phyloP scores from a whole-genome alignment of 2,329 filamentous ascomycete species.

The Ilyonectria sp. region DNA sequence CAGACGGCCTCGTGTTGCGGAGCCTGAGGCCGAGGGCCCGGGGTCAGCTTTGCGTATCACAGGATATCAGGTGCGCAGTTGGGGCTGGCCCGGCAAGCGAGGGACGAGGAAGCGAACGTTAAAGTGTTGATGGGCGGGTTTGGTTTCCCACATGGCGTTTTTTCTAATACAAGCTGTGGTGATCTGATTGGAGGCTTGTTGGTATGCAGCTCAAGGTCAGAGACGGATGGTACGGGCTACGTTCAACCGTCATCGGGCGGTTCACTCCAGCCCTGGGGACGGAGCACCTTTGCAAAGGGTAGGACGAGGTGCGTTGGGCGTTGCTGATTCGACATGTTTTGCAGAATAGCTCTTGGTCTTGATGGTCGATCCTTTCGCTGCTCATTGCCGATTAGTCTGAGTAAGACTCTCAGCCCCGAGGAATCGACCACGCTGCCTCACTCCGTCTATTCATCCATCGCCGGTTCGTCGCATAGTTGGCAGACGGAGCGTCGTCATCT shows the following conservation, averaged over 20 bases:
- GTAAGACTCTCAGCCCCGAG: conserved; percentile 1
- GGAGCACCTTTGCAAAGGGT: not conserved
- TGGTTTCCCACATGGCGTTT: not conserved
- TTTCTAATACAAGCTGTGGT: not conserved
- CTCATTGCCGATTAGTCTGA: not conserved
- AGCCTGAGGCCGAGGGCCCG: not conserved
- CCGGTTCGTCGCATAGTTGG: not conserved
- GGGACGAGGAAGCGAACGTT: not conserved
- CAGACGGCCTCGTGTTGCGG: not conserved
- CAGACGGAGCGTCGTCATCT: not conserved
- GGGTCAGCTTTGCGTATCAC: not conserved
- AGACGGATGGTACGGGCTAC: not conserved
- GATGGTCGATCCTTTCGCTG: not conserved
- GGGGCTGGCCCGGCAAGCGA: not conserved
- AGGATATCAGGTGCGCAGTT: not conserved
- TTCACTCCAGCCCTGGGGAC: not conserved
- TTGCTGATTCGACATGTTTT: not conserved
- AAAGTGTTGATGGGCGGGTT: not conserved
- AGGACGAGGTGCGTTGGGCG: conserved; percentile 4
- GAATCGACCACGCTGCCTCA: no score
- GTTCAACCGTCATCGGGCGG: not conserved
- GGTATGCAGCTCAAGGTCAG: not conserved
- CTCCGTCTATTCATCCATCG: not conserved
- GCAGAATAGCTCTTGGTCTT: not conserved
- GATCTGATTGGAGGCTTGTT: not conserved